These are phyloP conservation scores for Alternaria angustiovoidea DNA, from an alignment of 2,329 filamentous ascomycete species.

Conservation along the genomic window DNA sequence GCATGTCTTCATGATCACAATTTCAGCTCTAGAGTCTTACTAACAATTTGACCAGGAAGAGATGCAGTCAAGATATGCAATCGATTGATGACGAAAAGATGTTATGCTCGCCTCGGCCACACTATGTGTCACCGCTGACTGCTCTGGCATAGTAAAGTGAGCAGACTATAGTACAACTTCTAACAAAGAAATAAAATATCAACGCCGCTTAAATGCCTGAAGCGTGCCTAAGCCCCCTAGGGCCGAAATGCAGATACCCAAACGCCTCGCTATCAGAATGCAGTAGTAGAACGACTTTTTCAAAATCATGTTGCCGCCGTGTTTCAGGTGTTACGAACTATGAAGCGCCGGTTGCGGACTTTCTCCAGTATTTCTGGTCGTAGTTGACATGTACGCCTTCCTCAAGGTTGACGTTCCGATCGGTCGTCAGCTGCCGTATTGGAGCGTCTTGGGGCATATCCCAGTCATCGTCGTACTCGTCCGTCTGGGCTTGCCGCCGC, in stretches of 20 bases:
- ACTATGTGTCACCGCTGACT: neutral
- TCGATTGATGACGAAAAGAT: conserved; percentile 7
- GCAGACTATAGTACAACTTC: conserved; percentile 30
- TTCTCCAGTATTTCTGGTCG: conserved; percentile 66
- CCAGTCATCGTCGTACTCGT: conserved; percentile 30
- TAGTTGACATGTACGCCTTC: conserved; percentile 64
- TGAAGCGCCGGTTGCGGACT: conserved; percentile 46
- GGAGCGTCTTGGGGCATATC: conserved; percentile 32
- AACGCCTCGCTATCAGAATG: conserved; percentile 53
- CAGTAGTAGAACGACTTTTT: conserved; percentile 21
- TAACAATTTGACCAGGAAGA: neutral
- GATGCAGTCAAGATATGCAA: neutral
- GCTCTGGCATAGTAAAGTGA: neutral
- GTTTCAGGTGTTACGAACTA: conserved; percentile 4
- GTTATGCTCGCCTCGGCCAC: conserved; percentile 1
- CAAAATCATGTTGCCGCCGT: neutral
- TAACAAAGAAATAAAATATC: conserved; percentile 8
- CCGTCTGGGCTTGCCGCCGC: conserved; percentile 26
- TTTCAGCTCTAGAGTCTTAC: neutral
- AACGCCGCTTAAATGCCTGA: conserved; percentile 35
- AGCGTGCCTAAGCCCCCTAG: conserved; percentile 18
- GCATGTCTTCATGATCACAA: neutral
- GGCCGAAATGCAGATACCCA: conserved; percentile 34
- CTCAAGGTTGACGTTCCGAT: conserved; percentile 41
- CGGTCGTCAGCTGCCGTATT: conserved; percentile 40